A percentile compares a stretch with the other conserved stretches of the same genome.
phyloP scores from a whole-genome alignment of 345 rosid species.

The Corchorus olitorius region DNA sequence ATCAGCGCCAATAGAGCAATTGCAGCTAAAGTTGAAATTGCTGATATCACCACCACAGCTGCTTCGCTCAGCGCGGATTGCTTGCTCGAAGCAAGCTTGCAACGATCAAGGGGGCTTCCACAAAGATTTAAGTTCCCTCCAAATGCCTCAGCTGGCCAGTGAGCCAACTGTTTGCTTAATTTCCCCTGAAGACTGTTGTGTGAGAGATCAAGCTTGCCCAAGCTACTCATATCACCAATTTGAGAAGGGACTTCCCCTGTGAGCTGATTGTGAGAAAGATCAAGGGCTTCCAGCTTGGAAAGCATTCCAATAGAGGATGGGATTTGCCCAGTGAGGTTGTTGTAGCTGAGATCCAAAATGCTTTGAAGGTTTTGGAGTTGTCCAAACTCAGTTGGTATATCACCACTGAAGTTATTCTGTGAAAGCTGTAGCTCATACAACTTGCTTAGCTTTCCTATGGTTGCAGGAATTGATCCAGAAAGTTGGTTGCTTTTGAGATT shows the following conservation, averaged over 20 bases:
- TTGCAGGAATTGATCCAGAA: slow-evolving; percentile 67
- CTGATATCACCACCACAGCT: slow-evolving; percentile 60
- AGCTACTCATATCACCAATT: slow-evolving; percentile 71
- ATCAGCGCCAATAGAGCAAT: slow-evolving; percentile 61
- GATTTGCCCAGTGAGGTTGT: slow-evolving; percentile 65
- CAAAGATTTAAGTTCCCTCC: slow-evolving; percentile 72
- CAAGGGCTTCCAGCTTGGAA: slow-evolving; percentile 74
- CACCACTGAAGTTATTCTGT: slow-evolving; percentile 64
- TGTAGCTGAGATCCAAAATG: slow-evolving; percentile 73
- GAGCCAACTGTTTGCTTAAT: slow-evolving; percentile 65
- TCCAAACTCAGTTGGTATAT: slow-evolving; percentile 74
- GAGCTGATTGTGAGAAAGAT: slow-evolving; percentile 80
- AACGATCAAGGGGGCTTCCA: slow-evolving; percentile 65
- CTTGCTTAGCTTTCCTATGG: slow-evolving; percentile 69
- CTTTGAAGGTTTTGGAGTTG: slow-evolving; percentile 77
- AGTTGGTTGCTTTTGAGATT: slow-evolving; percentile 59
- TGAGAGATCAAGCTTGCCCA: slow-evolving; percentile 78
- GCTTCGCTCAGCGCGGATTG: slow-evolving; percentile 48
- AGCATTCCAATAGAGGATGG: slow-evolving; percentile 70
- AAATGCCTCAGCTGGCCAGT: slow-evolving; percentile 80
- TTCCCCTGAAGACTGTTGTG: slow-evolving; percentile 72
- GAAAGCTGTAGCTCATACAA: slow-evolving; percentile 75
- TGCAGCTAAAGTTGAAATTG: slow-evolving; percentile 61
- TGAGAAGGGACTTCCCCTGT: slow-evolving; percentile 67
- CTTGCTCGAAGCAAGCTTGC: slow-evolving; percentile 33